Base-by-base conservation (phyloP, 208 protist genomes). In the Leishmania tarentolae region DNA sequence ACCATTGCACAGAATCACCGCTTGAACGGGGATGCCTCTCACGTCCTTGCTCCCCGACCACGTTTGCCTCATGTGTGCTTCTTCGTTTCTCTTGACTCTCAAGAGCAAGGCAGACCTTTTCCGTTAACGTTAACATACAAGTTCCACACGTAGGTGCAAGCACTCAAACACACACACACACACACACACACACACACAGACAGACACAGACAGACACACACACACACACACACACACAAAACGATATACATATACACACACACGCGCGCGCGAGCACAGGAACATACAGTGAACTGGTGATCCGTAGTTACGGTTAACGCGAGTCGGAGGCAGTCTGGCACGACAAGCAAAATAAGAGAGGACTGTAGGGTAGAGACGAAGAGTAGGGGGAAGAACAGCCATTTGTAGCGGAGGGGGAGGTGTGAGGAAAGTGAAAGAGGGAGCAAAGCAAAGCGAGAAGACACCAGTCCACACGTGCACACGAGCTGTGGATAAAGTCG, bases 221-320 rank as follows among this genome's bases (percentile, higher is more conserved):
- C 66, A 69, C 63, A 72, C 66, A 69, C 28, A 24, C 56, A 59
- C 24, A 8, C 50, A 56, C 50, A 9, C 50, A 53, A 5, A 53
- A 5, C n/a, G 31, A 80, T 44, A 13, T 63, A 73, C 37, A 82
- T 44, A 78, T 24, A 78, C 52, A 72, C 24, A 73, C 6, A 74
- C 40, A 74, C n/a, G n/a, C n/a, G n/a, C n/a, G n/a, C n/a, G n/a
- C n/a, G n/a, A n/a, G n/a, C n/a, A n/a, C n/a, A n/a, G n/a, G n/a
- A 11, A 28, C 40, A 74, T 17, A 74, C 70, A n/a, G 19, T n/a
- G 24, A n/a, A 28, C n/a, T 31, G 8, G n/a, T 53, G 44, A 37
- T 3, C 40, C 13, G 24, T 53, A 1, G 70, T 50, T 53, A 37
- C n/a, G 40, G 28, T 74, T 53, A 44, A 35, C 70, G n/a, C 52